Evolutionary conservation across 768 basidiomycete genomes (phyloP), one percentile per base, ranked within the genome.

Genomic region (Leucocoprinus birnbaumii): DNA sequence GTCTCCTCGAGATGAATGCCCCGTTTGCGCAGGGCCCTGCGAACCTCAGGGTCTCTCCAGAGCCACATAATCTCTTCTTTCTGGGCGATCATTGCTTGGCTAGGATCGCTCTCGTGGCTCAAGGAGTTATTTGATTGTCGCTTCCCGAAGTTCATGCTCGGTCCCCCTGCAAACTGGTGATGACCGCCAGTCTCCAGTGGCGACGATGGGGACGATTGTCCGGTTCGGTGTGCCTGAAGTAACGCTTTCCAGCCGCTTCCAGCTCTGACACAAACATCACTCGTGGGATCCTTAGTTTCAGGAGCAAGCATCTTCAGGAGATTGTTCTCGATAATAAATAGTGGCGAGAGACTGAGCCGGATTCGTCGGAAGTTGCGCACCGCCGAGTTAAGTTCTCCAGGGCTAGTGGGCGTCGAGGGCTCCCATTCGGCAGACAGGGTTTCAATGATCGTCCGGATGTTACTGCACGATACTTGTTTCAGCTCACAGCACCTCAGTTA

Each of bases 41-140:
- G 75, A 0, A 89, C 79, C 3, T 72, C 72, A 2, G 70, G 59
- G 59, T 89, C 82, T 21, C 75, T 72, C 89, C 89, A 91, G 2
- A 89, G 66, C 8, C 71, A 61, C 10, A 83, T 66, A 31, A 89
- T 84, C 58, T 87, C 86, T n/a, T 81, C 76, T 13, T 73, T 72
- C 55, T 80, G 79, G 0, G 79, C 78, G 4, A 73, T 74, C 0
- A 87, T 70, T 1, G 85, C 73, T 2, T 73, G 64, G 0, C 79
- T 79, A 1, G 81, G 79, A 48, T 85, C 79, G n/a, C 73, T 69
- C 54, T 66, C 69, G 46, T 41, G 66, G 40, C 60, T 60, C n/a
- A 64, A 34, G 11, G 59, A 53, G 26, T 61, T 61, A 38, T 65
- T 65, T 2, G 68, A 68, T 40, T 55, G 59, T 31, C 61, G 58